Evolutionary conservation across 768 basidiomycete species (phyloP).

Genomic region (Suillus ampliporus): DNA sequence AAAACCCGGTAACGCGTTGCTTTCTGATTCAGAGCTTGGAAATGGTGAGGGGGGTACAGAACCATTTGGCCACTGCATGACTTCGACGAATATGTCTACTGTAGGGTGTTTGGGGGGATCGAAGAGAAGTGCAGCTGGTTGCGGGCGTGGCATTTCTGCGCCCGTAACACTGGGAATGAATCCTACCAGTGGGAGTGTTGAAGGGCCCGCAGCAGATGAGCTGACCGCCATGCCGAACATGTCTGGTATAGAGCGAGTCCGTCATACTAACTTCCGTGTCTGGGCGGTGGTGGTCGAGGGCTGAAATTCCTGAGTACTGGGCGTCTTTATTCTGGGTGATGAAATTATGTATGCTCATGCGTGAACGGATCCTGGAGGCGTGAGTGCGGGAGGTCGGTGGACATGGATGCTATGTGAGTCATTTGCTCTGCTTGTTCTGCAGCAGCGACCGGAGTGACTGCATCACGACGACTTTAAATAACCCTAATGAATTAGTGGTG

Average conservation of each 20-base stretch:
- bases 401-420: conserved; percentile 37
- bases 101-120: conserved; percentile 34
- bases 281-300: conserved; percentile 20
- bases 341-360: conserved; percentile 72
- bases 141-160: conserved; percentile 59
- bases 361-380: conserved; percentile 56
- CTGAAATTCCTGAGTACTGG: conserved; percentile 36
- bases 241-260: conserved; percentile 79
- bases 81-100: conserved; percentile 65
- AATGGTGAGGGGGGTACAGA: conserved; percentile 46
- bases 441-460: conserved; percentile 62
- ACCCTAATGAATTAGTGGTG: not conserved
- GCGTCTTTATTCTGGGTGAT: conserved; percentile 56
- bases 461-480: conserved; percentile 57
- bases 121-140: conserved; percentile 29
- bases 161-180: conserved; percentile 82
- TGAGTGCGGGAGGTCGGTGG: conserved; percentile 43
- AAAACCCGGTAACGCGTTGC: conserved; percentile 22
- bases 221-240: conserved; percentile 35
- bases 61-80: conserved; percentile 62
- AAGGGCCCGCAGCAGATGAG: conserved; percentile 37
- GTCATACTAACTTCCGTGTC: conserved; percentile 62
- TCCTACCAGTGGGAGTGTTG: conserved; percentile 53
- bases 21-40: conserved; percentile 27
- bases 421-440: conserved; percentile 53